Evolutionary conservation across 2,329 filamentous ascomycete species (phyloP), one percentile per base, ranked within the genome.

Genomic region (Exserohilum turcica): DNA sequence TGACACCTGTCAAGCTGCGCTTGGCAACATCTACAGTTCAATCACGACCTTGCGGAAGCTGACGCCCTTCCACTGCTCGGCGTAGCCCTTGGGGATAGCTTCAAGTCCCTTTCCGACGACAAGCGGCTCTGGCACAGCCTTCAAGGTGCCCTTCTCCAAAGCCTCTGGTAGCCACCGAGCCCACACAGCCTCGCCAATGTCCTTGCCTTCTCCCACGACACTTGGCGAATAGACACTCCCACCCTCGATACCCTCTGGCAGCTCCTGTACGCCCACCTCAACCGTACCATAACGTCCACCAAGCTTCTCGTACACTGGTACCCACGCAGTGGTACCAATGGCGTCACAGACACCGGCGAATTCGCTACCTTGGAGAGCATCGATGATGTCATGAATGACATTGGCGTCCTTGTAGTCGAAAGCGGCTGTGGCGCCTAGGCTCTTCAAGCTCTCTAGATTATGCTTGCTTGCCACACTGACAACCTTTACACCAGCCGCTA

Each of bases 301-400:
- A 0, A 70, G 60, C 48, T 67, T 66, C 53, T 68, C 54, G 36
- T 59, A 68, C 5, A 72, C 56, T 3, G 68, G 66, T 10, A 61
- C 35, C 68, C 68, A 73, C 1, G 58, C 60, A 19, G 52, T 51
- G 4, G 60, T 63, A 18, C 66, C 64, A 21, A 72, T 75, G 33
- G 63, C 63, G 53, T 80, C 78, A 53, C 74, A 78, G n/a, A 76
- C 65, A 24, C 78, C 78, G 6, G 63, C 65, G 43, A 77, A 79
- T 10, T 76, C 72, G 2, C 72, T 74, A 4, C 73, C 75, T 49
- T 77, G 63, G 48, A 79, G 66, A 18, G 76, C 76, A 8, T 57
- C 55, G 18, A 78, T 61, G 35, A 78, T 72, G 44, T 78, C 74
- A 2, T 77, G 69, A 10, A 70, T 68, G 0, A 68, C 64, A 16